These are phyloP conservation scores for Solanum sitiens DNA, from an alignment of 257 asterid genomes.

Conservation along the genomic window DNA sequence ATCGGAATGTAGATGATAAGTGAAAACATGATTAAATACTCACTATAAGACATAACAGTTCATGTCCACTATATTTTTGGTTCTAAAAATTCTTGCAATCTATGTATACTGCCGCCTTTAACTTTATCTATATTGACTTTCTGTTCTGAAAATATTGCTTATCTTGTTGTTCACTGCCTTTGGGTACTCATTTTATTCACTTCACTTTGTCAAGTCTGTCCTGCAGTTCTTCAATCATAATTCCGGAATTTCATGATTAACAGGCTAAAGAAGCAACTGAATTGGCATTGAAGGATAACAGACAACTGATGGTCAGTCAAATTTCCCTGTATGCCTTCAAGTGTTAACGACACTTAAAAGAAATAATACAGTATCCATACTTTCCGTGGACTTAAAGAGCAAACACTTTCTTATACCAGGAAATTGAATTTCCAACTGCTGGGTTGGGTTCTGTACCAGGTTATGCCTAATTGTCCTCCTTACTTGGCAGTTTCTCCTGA, in stretches of 20 bases:
- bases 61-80: neutral
- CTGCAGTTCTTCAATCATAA: neutral
- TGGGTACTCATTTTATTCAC: neutral
- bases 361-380: conserved; percentile 10
- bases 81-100: neutral
- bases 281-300: conserved; percentile 48
- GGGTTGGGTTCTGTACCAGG: conserved; percentile 92
- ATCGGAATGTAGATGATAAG: neutral
- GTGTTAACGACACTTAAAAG: conserved; percentile 12
- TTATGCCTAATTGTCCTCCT: conserved; percentile 4
- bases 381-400: conserved; percentile 51
- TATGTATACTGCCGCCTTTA: too few relatives aligned
- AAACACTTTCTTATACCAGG: conserved; percentile 77
- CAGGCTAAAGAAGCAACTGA: conserved; percentile 80
- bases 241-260: conserved; percentile 3
- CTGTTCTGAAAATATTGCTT: too few relatives aligned
- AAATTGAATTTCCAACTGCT: conserved; percentile 90
- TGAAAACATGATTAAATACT: neutral
- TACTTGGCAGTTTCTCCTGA: neutral
- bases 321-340: neutral
- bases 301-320: conserved; percentile 70
- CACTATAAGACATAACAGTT: neutral
- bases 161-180: neutral
- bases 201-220: neutral
- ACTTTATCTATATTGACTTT: too few relatives aligned